Evolutionary conservation across 805 yeast genomes (phyloP).

Genomic region (Cyberlindnera galapagoensis): DNA sequence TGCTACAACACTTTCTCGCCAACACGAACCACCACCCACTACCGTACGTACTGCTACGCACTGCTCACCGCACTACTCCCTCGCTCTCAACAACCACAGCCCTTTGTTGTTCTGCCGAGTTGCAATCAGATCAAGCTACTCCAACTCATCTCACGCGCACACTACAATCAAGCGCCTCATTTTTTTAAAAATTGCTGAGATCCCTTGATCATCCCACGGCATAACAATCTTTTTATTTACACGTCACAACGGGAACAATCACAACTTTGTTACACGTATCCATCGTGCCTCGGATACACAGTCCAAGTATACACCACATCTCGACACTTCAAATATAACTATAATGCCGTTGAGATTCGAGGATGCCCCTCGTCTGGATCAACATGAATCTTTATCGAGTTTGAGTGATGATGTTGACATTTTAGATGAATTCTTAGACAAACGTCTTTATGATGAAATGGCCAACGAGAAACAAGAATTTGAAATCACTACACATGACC

Average conservation of each 20-base stretch:
- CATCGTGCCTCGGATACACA: background rate
- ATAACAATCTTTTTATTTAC: slow-evolving; percentile 1
- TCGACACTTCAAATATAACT: background rate
- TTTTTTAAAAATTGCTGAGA: too few species aligned
- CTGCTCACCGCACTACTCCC: too few species aligned
- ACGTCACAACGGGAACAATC: slow-evolving; percentile 1
- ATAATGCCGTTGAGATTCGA: slow-evolving; percentile 16
- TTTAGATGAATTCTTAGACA: slow-evolving; percentile 38
- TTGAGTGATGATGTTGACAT: slow-evolving; percentile 30
- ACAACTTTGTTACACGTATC: background rate
- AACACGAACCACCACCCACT: too few species aligned
- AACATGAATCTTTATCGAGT: slow-evolving; percentile 1
- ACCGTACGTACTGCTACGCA: too few species aligned
- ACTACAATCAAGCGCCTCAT: too few species aligned
- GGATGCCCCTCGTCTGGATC: slow-evolving; percentile 15
- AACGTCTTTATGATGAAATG: slow-evolving; percentile 20
- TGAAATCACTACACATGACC: too few species aligned
- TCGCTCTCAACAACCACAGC: too few species aligned
- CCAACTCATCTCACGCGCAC: too few species aligned
- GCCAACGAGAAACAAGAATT: slow-evolving; percentile 10
- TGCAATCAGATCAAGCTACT: too few species aligned
- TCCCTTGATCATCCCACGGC: too few species aligned
- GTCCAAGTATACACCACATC: background rate
- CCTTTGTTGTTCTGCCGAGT: too few species aligned
- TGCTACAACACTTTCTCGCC: too few species aligned